Evolutionary conservation across 768 basidiomycete genomes (phyloP).

Genomic region (Rhodotorula kratochvilovae): DNA sequence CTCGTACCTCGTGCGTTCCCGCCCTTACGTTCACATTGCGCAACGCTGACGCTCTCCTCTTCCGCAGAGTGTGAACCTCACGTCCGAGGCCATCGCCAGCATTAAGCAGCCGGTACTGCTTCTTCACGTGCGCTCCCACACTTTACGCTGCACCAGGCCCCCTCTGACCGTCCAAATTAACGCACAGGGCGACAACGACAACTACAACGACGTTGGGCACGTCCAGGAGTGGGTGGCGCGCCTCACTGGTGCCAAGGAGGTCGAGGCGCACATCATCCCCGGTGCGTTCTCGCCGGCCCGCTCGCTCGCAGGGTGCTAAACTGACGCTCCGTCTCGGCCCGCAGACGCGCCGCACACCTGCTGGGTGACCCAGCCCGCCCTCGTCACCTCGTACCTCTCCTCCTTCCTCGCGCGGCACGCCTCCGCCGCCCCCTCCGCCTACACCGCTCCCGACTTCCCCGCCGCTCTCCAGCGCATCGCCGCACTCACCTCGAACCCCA

Average conservation of each 20-base stretch:
- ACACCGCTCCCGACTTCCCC: background rate
- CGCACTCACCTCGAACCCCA: background rate
- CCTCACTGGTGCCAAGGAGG: background rate
- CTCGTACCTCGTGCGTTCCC: background rate
- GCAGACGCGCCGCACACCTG: background rate
- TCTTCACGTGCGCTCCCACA: background rate
- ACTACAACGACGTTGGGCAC: background rate
- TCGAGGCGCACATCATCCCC: background rate
- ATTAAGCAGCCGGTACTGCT: slow-evolving; percentile 1
- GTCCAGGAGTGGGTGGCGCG: background rate
- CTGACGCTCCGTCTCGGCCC: background rate
- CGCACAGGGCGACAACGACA: slow-evolving; percentile 2
- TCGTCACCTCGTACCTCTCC: background rate
- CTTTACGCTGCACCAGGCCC: no score
- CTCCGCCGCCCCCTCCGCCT: background rate
- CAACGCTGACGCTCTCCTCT: background rate
- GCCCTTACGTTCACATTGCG: accelerated
- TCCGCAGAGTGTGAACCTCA: background rate
- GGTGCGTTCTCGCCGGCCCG: background rate
- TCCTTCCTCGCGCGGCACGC: slow-evolving; percentile 4
- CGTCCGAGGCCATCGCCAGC: background rate
- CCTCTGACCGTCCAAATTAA: no score
- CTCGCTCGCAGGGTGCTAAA: accelerated
- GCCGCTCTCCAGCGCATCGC: background rate
- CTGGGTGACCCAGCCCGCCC: background rate